Evolutionary conservation across 495 filamentous ascomycete genomes (phyloP).

Genomic region (Aspergillus sclerotiicarbonarius): DNA sequence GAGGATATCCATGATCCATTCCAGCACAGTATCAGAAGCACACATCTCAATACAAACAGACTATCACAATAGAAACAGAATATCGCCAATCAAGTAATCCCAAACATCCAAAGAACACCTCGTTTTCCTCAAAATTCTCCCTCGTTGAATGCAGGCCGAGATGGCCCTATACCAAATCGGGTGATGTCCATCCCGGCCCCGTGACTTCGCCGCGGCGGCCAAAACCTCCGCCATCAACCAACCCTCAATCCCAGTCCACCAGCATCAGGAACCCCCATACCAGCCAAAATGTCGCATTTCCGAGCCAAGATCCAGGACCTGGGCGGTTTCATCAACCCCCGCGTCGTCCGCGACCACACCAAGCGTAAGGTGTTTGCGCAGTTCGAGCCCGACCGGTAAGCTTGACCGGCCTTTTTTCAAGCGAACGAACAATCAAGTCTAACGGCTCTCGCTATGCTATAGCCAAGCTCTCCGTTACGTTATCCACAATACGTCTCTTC

Average conservation of each 20-base stretch:
- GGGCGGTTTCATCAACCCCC: slow-evolving; percentile 78
- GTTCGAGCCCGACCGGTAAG: slow-evolving; percentile 79
- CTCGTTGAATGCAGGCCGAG: neutral
- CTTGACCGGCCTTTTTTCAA: neutral
- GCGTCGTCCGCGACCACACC: slow-evolving; percentile 84
- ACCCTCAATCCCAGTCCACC: neutral
- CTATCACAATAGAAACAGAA: too few species aligned
- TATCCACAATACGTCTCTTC: slow-evolving; percentile 85
- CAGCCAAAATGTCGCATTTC: slow-evolving; percentile 68
- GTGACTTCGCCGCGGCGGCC: slow-evolving; percentile 1
- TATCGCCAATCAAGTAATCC: too few species aligned
- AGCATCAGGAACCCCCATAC: neutral
- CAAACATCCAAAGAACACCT: neutral
- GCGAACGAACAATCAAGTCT: neutral
- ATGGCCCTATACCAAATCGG: slow-evolving; percentile 35
- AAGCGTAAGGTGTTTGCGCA: slow-evolving; percentile 90
- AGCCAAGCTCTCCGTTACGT: slow-evolving; percentile 97
- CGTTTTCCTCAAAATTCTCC: neutral
- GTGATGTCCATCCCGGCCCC: slow-evolving; percentile 12
- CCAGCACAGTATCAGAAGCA: too few species aligned
- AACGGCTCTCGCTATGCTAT: neutral
- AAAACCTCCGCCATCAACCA: neutral
- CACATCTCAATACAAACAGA: too few species aligned
- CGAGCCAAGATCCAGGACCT: slow-evolving; percentile 84
- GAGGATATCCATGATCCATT: too few species aligned